Conservation (phyloP, 2,329 filamentous ascomycete species). For the Colletotrichum simmondsii region DNA sequence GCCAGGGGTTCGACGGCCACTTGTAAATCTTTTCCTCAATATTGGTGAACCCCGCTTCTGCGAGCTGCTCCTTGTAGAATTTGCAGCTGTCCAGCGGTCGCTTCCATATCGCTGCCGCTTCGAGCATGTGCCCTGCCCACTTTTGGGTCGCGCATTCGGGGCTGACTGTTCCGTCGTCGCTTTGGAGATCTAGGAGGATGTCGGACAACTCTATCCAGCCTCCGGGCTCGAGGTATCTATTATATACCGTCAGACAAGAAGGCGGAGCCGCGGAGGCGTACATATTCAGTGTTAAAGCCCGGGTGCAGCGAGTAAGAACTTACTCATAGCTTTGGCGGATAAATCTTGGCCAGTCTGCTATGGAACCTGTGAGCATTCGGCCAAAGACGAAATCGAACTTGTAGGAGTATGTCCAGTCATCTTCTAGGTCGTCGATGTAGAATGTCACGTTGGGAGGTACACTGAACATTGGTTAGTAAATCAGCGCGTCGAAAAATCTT, state of each 20-base stretch:
- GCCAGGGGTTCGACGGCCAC: constrained; percentile 64
- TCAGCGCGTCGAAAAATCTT: too few species aligned
- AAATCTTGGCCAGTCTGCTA: constrained; percentile 48
- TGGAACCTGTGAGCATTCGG: constrained; percentile 50
- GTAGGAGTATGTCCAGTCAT: constrained; percentile 50
- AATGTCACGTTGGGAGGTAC: constrained; percentile 62
- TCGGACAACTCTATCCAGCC: constrained; percentile 58
- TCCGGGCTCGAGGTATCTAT: constrained; percentile 50
- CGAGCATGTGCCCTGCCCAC: constrained; percentile 44
- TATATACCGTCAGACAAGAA: background rate
- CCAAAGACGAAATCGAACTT: constrained; percentile 55
- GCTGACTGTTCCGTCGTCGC: constrained; percentile 53
- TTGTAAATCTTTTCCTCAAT: constrained; percentile 59
- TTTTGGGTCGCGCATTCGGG: constrained; percentile 42
- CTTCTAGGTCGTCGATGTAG: constrained; percentile 55
- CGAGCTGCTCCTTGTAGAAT: constrained; percentile 51
- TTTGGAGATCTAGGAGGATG: constrained; percentile 48
- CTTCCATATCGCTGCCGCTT: constrained; percentile 43
- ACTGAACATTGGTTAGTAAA: constrained; percentile 38
- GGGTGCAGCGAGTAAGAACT: background rate
- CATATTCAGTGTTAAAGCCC: too few species aligned
- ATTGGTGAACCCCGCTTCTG: constrained; percentile 63
- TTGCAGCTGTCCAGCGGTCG: constrained; percentile 43
- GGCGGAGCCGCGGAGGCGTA: too few species aligned
- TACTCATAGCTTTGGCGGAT: constrained; percentile 49